A percentile compares a stretch with the other conserved stretches of the same genome.
Conservation (phyloP, 2,329 filamentous ascomycete species). For the Clarireedia paspali region DNA sequence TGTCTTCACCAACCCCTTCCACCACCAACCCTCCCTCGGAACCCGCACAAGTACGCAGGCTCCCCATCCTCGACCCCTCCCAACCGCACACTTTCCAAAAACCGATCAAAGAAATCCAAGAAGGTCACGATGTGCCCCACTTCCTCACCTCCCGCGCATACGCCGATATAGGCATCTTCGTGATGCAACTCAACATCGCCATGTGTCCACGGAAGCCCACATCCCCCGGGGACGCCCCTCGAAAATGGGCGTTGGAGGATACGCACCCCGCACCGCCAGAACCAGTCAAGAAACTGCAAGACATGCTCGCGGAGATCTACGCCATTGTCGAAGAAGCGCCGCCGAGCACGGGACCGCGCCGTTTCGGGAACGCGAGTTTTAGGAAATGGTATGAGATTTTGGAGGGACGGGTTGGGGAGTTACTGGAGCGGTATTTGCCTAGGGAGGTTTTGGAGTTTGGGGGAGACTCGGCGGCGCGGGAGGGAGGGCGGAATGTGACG, state of each 20-base stretch:
- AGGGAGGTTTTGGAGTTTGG: conserved; percentile 32
- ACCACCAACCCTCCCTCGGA: not conserved
- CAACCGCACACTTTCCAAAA: conserved; percentile 50
- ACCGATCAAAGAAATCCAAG: conserved; percentile 77
- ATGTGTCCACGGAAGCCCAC: conserved; percentile 62
- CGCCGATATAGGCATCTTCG: conserved; percentile 75
- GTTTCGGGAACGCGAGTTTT: conserved; percentile 91
- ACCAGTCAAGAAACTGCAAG: conserved; percentile 58
- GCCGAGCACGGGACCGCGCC: conserved; percentile 74
- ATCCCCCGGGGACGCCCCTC: conserved; percentile 32
- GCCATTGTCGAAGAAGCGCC: conserved; percentile 69
- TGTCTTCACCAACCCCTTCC: not conserved
- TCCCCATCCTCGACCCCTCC: conserved; percentile 37
- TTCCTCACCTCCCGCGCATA: conserved; percentile 82
- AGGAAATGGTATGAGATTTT: conserved; percentile 72
- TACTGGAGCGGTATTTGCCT: conserved; percentile 52
- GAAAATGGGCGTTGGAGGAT: conserved; percentile 43
- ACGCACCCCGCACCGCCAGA: conserved; percentile 34
- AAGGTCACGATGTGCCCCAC: conserved; percentile 68
- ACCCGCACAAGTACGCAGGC: not conserved
- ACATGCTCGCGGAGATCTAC: conserved; percentile 41
- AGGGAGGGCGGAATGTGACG: conserved; percentile 26
- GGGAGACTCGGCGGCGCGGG: conserved; percentile 11
- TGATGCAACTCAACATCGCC: conserved; percentile 82
- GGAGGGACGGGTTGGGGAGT: conserved; percentile 45